Evolutionary conservation across 176 grass and related monocot species (phyloP), one percentile per base, ranked within the genome.

Genomic region (Raddia distichophylla): DNA sequence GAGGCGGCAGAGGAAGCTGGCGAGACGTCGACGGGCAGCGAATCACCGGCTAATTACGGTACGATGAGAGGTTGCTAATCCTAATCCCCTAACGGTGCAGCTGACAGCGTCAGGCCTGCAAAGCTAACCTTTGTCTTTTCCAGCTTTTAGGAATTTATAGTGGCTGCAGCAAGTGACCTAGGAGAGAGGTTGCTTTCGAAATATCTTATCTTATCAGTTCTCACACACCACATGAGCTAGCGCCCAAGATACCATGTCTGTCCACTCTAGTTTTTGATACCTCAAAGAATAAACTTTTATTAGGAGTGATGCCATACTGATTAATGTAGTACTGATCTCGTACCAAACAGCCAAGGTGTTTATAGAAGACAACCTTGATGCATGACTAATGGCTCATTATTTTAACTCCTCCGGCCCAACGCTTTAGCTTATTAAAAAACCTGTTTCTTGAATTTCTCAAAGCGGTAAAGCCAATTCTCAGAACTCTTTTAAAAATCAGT

Each of bases 101-200:
- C 5, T 3, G 44, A 88, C 75, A 68, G 75, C 65, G 82, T 85
- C 49, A 77, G 16, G 20, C 1, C 50, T 6, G 32, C 60, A 90
- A 89, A 89, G 83, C 50, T 81, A 77, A 85, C 65, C 78, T 77
- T 89, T 89, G 83, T 89, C 78, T 19, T 75, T 77, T 85, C 67
- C 72, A 81, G 32, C 71, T 85, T 77, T 71, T 13, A 71, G 55
- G 35, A 57, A 85, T 60, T 60, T 15, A 17, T 6, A 3, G 11
- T 78, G 66, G 73, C 20, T 54, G 63, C 51, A 43, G 51, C 77
- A 4, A 76, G 69, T 53, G 34, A 43, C 16, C 63, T 2, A 63
- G 18, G 18, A 12, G 14, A 32, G 17, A 2, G 62, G 75, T 70
- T 75, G 69, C 77, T 89, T 77, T 85, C 78, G 59, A 48, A 65